Evolutionary conservation across 2,329 filamentous ascomycete species (phyloP), one percentile per base, ranked within the genome.

Genomic region (Taxawa tesnikishii): DNA sequence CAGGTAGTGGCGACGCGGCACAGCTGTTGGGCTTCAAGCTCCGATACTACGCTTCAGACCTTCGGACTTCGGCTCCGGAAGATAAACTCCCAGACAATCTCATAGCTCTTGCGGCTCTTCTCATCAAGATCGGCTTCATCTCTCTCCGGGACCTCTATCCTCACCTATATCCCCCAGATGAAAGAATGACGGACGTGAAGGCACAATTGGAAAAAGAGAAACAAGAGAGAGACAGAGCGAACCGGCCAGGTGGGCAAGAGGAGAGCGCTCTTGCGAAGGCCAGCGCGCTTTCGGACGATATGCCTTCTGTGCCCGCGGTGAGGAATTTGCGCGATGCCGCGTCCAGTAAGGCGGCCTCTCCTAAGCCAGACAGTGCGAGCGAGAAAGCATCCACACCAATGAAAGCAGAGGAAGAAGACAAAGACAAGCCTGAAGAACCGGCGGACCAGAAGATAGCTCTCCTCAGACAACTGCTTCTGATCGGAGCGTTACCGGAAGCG

Each of bases 121-220:
- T 98, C 17, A 87, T 98, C 59, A 98, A 98, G 59, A 83, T 94
- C 43, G 92, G 90, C 2, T 98, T 98, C 54, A 83, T 98, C 38
- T 94, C 90, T 2, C 63, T 98, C 5, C 71, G 75, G 32, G 90
- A 98, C 50, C 64, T 98, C 2, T 96, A 94, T 53, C 79, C 85
- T 11, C 90, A 98, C 53, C 69, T 98, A 1, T 92, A 85, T 63
- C 84, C 90, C 6, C 62, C 70, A 1, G 90, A 96, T 43, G 76
- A 83, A 18, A 67, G 75, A 4, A 96, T 98, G 88, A 71, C 80
- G 24, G 65, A 63, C 5, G 64, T 93, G 31, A 77, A 73, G 41
- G 68, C 74, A 25, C 73, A 76, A 43, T 75, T 82, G 39, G 62
- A 77, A 53, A 77, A 80, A 46, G 83, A 85, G 49, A 73, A 90